phyloP scores from a whole-genome alignment of 192 early-diverging fungal genomes.

The Glomus cerebriforme region DNA sequence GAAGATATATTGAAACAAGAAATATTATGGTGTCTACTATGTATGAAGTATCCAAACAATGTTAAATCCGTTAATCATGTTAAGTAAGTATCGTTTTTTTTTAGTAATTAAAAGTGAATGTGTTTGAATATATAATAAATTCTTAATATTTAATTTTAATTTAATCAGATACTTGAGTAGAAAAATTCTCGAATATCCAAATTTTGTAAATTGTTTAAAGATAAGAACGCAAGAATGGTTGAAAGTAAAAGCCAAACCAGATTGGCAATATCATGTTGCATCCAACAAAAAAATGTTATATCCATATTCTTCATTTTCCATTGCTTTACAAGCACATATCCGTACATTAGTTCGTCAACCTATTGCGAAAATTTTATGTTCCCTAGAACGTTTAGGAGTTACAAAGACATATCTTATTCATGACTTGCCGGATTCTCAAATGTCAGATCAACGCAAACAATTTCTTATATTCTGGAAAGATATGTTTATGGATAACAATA shows the following conservation, averaged over 20 bases:
- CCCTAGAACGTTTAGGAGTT: slow-evolving; percentile 16
- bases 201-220: slow-evolving; percentile 17
- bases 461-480: slow-evolving; percentile 26
- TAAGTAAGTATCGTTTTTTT: not conserved
- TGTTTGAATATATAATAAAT: not conserved
- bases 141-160: no score
- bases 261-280: slow-evolving; percentile 34
- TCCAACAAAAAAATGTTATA: slow-evolving; percentile 32
- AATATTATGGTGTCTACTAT: slow-evolving; percentile 34
- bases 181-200: slow-evolving; percentile 14
- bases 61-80: slow-evolving; percentile 21
- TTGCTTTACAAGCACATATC: slow-evolving; percentile 27
- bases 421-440: not conserved
- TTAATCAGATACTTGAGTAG: not conserved
- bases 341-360: slow-evolving; percentile 21
- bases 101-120: no score
- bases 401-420: slow-evolving; percentile 16
- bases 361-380: slow-evolving; percentile 29
- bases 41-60: slow-evolving; percentile 33
- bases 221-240: slow-evolving; percentile 3
- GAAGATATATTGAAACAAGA: slow-evolving; percentile 33
- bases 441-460: not conserved
- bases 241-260: not conserved
- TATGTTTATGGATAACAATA: slow-evolving; percentile 22
- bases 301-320: slow-evolving; percentile 18